Percentiles rank a stretch among this genome's conserved stretches.
phyloP scores from a whole-genome alignment of 805 yeast genomes.

The Scheffersomyces stipitis region DNA sequence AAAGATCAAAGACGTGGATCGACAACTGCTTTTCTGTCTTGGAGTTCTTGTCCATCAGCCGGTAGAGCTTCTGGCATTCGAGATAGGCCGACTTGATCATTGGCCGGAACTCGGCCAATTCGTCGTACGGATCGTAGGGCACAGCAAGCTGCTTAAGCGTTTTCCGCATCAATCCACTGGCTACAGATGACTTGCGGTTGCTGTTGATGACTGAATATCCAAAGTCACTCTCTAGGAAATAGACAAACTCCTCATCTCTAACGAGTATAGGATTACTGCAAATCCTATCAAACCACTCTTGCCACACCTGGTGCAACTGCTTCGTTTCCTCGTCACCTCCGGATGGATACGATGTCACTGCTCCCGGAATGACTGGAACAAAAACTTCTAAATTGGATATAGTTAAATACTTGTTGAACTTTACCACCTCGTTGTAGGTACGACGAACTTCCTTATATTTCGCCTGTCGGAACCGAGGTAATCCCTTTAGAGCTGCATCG shows the following conservation, averaged over 20 bases:
- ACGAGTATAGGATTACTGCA: constrained; percentile 74
- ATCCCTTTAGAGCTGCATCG: constrained; percentile 50
- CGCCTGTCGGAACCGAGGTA: constrained; percentile 74
- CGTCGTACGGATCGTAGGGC: constrained; percentile 84
- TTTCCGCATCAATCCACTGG: constrained; percentile 84
- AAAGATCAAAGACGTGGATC: constrained; percentile 48
- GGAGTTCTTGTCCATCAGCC: constrained; percentile 51
- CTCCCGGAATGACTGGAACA: constrained; percentile 81
- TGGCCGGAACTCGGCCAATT: constrained; percentile 84
- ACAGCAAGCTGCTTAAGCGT: constrained; percentile 90
- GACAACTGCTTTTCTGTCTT: constrained; percentile 56
- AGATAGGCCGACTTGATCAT: constrained; percentile 74
- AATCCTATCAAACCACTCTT: constrained; percentile 82
- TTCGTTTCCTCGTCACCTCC: constrained; percentile 78
- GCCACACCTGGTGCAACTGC: constrained; percentile 59
- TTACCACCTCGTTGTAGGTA: constrained; percentile 73
- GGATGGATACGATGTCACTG: constrained; percentile 76
- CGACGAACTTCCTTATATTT: constrained; percentile 74
- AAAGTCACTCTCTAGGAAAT: constrained; percentile 78
- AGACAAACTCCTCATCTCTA: constrained; percentile 83
- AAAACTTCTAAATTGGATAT: constrained; percentile 88
- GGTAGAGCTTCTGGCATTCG: constrained; percentile 53
- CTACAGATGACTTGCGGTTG: constrained; percentile 55
- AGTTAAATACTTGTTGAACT: constrained; percentile 73
- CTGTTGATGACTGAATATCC: constrained; percentile 62